Base-by-base conservation (phyloP, 495 filamentous ascomycete species). In the Aspergillus asperescens region DNA sequence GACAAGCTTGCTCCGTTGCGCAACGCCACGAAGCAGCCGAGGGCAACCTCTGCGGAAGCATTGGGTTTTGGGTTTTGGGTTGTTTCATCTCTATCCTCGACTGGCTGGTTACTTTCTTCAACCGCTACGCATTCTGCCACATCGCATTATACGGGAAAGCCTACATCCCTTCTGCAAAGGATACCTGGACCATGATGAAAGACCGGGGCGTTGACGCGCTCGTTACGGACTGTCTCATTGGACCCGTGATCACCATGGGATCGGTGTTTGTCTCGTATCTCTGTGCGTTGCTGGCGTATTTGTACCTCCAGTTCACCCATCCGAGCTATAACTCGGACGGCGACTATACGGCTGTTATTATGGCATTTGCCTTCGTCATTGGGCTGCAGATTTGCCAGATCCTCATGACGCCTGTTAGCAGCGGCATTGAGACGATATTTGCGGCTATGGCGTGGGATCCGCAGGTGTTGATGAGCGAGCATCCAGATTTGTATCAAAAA, bases 111-210 rank as follows among this genome's bases (percentile, higher is more conserved):
- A 78, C 88, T 50, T 68, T 79, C 16, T 74, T 76, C 66, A 81
- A 79, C 50, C 81, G 88, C 59, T 96, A 95, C 58, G 90, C 89
- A 0, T 96, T 95, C 68, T 88, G 83, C 16, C 85, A 95, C 66
- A 95, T 97, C 61, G 90, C 92, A 0, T 74, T 96, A 1, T 95
- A 96, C 62, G 91, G 91, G 20, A 91, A 93, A 60, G 67, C 85
- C 0, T 96, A 95, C 62, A 78, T 95, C 48, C 77, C 82, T 4
- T 82, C 89, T 2, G 90, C 90, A 3, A 95, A 92, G 64, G 88
- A 89, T 60, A 95, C 88, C 0, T 93, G 88, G 87, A 81, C 57
- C 4, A 88, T 95, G 84, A 88, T 95, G 76, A 90, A 87, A 59
- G 82, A 94, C 62, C 88, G 91, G 28, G 92, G 92, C 23, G 82